Base-by-base conservation (phyloP, 805 yeast species). In the Candida sakaeoensis region DNA sequence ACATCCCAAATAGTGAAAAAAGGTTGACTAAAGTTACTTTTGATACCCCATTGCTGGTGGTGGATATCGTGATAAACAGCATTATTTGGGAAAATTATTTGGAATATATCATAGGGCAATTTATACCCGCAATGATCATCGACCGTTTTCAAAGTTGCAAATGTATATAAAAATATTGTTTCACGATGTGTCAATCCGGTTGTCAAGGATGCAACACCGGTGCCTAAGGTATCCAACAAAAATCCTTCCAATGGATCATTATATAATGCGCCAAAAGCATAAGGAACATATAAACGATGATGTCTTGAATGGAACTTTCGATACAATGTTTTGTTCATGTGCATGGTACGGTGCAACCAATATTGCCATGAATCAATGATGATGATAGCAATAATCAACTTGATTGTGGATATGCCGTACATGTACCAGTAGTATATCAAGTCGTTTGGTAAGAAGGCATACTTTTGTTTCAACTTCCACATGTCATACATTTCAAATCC, bases 41-140 rank as follows among this genome's bases (percentile, higher is more conserved):
- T 88, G 65, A 93, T 80, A 27, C 99, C 99, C 72, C 91, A 93
- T 53, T 79, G 80, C 71, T 93, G 99, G 64, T 93, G 99, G 60
- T 93, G 99, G 51, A 93, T 90, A 63, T 93, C 99, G 57, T 93
- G 99, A 61, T 89, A 93, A 23, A 89, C 84, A 10, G 98, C 85
- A 58, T 93, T 89, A 67, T 93, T 93, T 47, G 97, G 98, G 76
- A 93, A 93, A 16, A 91, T 41, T 31, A 79, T 57, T 70, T 93
- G 99, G 73, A 93, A 85, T 16, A 90, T 80, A 61, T 93, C 99
- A 60, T 70, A 85, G 12, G 98, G 98, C 41, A 93, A 70, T 21
- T 90, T 80, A 61, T 91, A 93, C n/a, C 99, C 99, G 62, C 98
- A 93, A 64, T 93, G 99, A 61, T 93, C 99, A 60, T 93, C 98